phyloP scores from a whole-genome alignment of 2,329 filamentous ascomycete species.

The Sporothrix dimorphospora region DNA sequence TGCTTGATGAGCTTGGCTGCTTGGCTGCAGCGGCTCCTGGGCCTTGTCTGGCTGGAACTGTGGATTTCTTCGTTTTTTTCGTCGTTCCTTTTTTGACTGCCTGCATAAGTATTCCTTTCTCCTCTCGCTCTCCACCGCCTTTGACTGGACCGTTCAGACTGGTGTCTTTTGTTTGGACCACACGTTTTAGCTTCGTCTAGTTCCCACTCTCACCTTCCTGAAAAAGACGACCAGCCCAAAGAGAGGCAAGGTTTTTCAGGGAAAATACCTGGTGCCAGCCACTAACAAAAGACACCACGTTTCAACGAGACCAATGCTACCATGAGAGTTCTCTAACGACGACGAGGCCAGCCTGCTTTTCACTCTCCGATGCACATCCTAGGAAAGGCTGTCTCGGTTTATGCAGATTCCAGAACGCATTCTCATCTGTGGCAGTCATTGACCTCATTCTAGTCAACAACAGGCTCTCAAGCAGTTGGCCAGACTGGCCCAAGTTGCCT shows the following conservation, averaged over 20 bases:
- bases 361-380: conserved; percentile 3
- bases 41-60: neutral
- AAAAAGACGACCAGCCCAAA: neutral
- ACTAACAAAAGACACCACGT: neutral
- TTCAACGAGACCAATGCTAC: conserved; percentile 10
- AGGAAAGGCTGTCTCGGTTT: neutral
- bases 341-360: neutral
- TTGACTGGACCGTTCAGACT: neutral
- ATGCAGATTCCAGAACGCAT: neutral
- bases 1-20: neutral
- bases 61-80: neutral
- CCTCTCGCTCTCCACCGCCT: neutral
- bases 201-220: conserved; percentile 7
- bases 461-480: neutral
- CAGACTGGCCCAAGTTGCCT: neutral
- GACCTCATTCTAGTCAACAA: neutral
- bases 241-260: neutral
- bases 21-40: neutral
- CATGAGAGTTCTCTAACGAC: neutral
- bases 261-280: neutral
- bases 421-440: neutral
- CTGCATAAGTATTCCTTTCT: neutral
- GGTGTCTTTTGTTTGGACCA: neutral
- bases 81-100: neutral
- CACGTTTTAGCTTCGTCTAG: conserved; percentile 1